phyloP scores from a whole-genome alignment of 331 rosid species.

The Malus hybrid region DNA sequence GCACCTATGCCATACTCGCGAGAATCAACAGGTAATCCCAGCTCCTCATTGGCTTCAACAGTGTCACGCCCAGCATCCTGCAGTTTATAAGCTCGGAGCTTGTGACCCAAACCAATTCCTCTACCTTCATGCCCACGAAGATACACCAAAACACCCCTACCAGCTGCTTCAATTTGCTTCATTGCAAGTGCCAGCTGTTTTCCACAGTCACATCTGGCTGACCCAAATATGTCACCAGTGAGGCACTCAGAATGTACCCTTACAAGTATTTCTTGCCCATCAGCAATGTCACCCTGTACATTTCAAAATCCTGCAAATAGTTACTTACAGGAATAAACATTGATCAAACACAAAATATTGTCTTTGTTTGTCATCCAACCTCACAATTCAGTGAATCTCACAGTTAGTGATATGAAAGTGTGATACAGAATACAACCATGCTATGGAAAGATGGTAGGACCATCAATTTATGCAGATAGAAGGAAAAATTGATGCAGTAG shows the following conservation, averaged over 20 bases:
- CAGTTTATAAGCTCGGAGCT: constrained; percentile 81
- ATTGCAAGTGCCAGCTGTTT: constrained; percentile 79
- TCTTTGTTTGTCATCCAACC: neutral
- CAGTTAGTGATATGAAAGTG: neutral
- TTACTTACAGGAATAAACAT: neutral
- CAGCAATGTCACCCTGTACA: constrained; percentile 82
- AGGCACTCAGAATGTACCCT: constrained; percentile 95
- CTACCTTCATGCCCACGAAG: constrained; percentile 95
- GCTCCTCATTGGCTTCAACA: constrained; percentile 88
- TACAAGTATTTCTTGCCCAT: constrained; percentile 78
- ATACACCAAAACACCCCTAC: constrained; percentile 79
- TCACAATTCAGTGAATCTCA: neutral
- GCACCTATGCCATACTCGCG: constrained; percentile 96
- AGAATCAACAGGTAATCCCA: constrained; percentile 89
- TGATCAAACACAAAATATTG: neutral
- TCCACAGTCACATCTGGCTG: constrained; percentile 96
- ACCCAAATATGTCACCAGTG: constrained; percentile 91
- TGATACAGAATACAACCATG: neutral
- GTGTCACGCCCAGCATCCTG: constrained; percentile 81
- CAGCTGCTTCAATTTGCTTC: constrained; percentile 90
- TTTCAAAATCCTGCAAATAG: neutral
- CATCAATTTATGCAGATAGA: neutral
- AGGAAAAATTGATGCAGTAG: neutral
- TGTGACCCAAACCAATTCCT: constrained; percentile 93
- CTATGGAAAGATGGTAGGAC: neutral